Evolutionary conservation across 108 stramenopile species (phyloP).

Genomic region (Fragilaria crotonensis): DNA sequence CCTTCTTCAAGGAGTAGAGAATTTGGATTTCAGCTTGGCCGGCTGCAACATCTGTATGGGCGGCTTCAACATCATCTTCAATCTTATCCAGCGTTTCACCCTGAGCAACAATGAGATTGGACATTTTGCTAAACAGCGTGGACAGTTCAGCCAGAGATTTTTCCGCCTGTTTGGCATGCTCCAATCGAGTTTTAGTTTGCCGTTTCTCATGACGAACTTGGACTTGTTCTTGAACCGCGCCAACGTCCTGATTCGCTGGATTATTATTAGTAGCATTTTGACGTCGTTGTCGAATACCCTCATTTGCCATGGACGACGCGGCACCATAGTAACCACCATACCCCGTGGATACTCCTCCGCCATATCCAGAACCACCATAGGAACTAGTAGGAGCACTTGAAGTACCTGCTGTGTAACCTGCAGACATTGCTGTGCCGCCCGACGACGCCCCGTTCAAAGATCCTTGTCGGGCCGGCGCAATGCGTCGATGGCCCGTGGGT

Average conservation of each 20-base stretch:
- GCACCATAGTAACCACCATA: slow-evolving; percentile 19
- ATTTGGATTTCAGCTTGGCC: slow-evolving; percentile 76
- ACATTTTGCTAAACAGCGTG: slow-evolving; percentile 78
- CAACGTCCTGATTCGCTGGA: slow-evolving; percentile 11
- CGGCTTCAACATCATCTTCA: slow-evolving; percentile 85
- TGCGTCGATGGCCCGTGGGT: too few species aligned
- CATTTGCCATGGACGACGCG: slow-evolving; percentile 19
- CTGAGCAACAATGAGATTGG: slow-evolving; percentile 30
- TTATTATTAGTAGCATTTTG: slow-evolving; percentile 24
- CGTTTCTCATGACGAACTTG: slow-evolving; percentile 57
- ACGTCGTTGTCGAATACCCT: slow-evolving; percentile 58
- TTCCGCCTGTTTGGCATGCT: slow-evolving; percentile 73
- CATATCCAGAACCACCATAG: slow-evolving; percentile 2
- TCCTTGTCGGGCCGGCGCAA: too few species aligned
- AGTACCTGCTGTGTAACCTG: too few species aligned
- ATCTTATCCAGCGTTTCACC: slow-evolving; percentile 77
- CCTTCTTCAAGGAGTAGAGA: slow-evolving; percentile 68
- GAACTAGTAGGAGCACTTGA: too few species aligned
- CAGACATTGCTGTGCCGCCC: too few species aligned
- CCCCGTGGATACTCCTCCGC: slow-evolving; percentile 15
- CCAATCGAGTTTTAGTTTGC: slow-evolving; percentile 56
- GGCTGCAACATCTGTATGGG: slow-evolving; percentile 56
- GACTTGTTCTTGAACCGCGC: slow-evolving; percentile 44
- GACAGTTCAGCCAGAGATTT: slow-evolving; percentile 54
- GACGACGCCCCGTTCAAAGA: too few species aligned